Conservation (phyloP, 1,139 yeast species). For the Geotrichum restrictum region DNA sequence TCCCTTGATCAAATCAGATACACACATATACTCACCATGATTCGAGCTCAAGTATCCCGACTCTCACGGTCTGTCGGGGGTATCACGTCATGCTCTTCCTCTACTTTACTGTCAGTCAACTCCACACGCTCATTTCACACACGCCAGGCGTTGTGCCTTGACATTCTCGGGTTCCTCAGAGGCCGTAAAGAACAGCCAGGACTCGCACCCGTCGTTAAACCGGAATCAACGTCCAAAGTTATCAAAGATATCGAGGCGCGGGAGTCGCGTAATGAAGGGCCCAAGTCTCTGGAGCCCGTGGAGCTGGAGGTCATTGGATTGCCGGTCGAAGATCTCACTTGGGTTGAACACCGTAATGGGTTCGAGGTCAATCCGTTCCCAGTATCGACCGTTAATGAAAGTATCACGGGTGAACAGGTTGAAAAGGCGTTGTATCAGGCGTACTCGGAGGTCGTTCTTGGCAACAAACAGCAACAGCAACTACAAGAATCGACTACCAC, state of each 20-base stretch:
- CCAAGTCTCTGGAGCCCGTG: constrained; percentile 13
- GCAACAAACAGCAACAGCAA: background rate
- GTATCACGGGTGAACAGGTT: constrained; percentile 14
- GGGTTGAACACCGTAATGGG: constrained; percentile 15
- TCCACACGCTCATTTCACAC: background rate
- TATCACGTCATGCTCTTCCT: background rate
- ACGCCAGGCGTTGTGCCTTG: background rate
- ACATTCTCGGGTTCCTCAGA: constrained; percentile 9
- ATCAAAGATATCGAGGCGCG: constrained; percentile 19
- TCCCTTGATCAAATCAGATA: background rate
- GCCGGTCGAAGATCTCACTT: constrained; percentile 14
- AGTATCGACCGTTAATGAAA: constrained; percentile 7
- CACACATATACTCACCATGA: background rate
- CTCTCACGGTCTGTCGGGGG: background rate
- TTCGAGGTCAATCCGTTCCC: constrained; percentile 19
- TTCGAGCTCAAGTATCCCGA: background rate
- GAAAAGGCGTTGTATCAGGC: constrained; percentile 11
- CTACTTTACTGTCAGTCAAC: background rate
- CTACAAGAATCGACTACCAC: background rate
- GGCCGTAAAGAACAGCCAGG: constrained; percentile 12
- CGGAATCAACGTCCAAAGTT: constrained; percentile 12
- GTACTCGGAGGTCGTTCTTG: constrained; percentile 11
- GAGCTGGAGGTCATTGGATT: constrained; percentile 21
- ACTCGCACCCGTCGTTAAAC: constrained; percentile 6
- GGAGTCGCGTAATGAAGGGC: constrained; percentile 13